Percentiles rank a stretch among this genome's conserved stretches.
Conservation (phyloP, 2,329 filamentous ascomycete species). For the Dothideomycetes sp. region DNA sequence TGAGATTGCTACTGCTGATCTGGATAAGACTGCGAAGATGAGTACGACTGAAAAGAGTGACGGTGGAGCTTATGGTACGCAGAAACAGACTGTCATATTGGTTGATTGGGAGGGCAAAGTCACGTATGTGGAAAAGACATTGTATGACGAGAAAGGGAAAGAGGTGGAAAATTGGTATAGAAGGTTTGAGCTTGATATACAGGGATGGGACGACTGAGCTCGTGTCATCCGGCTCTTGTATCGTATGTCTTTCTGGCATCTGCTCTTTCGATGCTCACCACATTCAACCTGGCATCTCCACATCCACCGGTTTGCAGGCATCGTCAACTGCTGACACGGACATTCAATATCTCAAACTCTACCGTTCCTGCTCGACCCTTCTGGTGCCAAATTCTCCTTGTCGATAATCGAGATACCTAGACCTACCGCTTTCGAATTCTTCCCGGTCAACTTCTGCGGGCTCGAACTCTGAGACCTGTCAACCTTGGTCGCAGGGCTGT, state of each 20-base stretch:
- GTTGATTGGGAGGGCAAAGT: conserved; percentile 47
- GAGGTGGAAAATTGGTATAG: conserved; percentile 37
- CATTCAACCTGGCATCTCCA: background rate
- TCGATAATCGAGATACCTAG: background rate
- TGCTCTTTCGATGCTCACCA: background rate
- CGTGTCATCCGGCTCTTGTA: too few species aligned
- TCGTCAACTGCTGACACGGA: background rate
- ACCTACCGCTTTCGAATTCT: background rate
- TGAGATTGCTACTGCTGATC: conserved; percentile 31
- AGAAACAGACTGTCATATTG: conserved; percentile 54
- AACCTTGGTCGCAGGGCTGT: background rate
- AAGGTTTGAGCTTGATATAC: conserved; percentile 44
- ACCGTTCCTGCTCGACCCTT: background rate
- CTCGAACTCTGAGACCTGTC: background rate
- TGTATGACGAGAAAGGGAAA: conserved; percentile 46
- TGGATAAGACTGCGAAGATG: conserved; percentile 7
- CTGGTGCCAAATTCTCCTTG: conserved; percentile 13
- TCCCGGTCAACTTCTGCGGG: background rate
- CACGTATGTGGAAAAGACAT: conserved; percentile 53
- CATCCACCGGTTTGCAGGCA: background rate
- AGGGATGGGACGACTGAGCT: conserved; percentile 28
- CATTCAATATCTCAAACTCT: background rate
- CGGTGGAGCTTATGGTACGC: conserved; percentile 52
- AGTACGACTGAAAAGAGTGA: conserved; percentile 22
- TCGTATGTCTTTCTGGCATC: too few species aligned